Conservation (phyloP, 441 rosid species). For the Euphorbia corollata region DNA sequence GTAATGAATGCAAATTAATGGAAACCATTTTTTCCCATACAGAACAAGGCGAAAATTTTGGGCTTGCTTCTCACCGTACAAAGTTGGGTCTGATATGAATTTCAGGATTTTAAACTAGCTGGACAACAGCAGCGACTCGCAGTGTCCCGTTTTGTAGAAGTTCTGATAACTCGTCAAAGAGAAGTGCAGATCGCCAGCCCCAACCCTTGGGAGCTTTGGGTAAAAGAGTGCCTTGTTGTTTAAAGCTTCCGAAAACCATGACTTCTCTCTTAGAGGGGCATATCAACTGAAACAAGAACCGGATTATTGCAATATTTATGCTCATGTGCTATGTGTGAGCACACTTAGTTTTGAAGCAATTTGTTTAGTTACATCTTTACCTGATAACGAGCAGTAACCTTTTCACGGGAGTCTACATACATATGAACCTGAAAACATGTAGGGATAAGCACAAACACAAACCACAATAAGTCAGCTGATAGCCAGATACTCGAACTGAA, state of each 20-base stretch:
- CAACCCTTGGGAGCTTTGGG: constrained; percentile 98
- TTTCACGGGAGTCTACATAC: constrained; percentile 76
- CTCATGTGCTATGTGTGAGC: not conserved
- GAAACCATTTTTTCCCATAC: not conserved
- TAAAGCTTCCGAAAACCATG: constrained; percentile 77
- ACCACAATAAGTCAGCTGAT: not conserved
- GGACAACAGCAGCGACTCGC: constrained; percentile 80
- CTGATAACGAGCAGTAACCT: constrained; percentile 93
- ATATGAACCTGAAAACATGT: constrained; percentile 55
- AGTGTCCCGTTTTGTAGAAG: constrained; percentile 78
- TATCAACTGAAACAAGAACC: constrained; percentile 44
- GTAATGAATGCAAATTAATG: not conserved
- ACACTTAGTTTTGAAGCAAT: not conserved
- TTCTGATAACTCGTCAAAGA: constrained; percentile 81
- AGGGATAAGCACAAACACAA: not conserved
- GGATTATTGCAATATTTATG: not conserved
- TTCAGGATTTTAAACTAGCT: constrained; percentile 52
- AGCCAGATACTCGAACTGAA: too few relatives aligned
- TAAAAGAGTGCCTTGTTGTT: constrained; percentile 78
- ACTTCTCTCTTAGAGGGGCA: constrained; percentile 97
- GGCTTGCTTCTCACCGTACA: not conserved
- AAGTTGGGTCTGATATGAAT: not conserved
- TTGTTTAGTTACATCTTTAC: constrained; percentile 30
- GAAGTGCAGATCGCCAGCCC: constrained; percentile 96
- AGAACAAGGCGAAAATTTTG: not conserved